These are phyloP conservation scores for Stagonosporopsis tanaceti DNA, from an alignment of 2,329 filamentous ascomycete species.

Conservation along the genomic window DNA sequence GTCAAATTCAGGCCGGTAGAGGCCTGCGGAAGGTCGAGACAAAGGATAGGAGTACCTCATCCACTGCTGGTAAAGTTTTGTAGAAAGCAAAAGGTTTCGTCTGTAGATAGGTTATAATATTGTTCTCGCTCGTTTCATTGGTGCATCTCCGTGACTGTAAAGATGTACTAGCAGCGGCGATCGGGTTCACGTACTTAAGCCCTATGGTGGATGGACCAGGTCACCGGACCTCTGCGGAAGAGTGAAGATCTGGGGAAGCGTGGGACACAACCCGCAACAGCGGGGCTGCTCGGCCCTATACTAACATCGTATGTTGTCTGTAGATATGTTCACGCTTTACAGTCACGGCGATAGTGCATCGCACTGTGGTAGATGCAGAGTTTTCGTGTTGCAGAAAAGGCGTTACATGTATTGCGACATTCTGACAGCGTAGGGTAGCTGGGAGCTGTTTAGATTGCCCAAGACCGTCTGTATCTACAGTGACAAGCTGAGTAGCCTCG, in stretches of 20 bases:
- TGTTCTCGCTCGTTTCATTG: background rate
- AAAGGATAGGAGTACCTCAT: slow-evolving; percentile 79
- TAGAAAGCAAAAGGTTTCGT: slow-evolving; percentile 21
- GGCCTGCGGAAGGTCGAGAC: slow-evolving; percentile 86
- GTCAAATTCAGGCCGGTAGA: slow-evolving; percentile 82
- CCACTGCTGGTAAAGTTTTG: slow-evolving; percentile 77
- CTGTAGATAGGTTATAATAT: slow-evolving; percentile 30
- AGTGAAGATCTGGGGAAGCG: slow-evolving; percentile 7
- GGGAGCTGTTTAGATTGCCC: no score
- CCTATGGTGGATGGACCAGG: background rate
- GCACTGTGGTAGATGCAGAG: no score
- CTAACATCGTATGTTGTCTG: background rate
- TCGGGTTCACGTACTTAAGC: background rate
- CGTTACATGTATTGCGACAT: no score
- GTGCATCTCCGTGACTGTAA: background rate
- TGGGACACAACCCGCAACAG: slow-evolving; percentile 1
- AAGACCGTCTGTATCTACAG: no score
- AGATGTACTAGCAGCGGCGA: background rate
- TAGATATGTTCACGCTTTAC: background rate
- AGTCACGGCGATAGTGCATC: no score
- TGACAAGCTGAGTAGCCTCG: no score
- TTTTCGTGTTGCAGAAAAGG: no score
- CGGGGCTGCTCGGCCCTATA: slow-evolving; percentile 3
- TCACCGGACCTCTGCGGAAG: background rate
- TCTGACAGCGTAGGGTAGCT: no score